Evolutionary conservation across 176 grass and related monocot species (phyloP).

Genomic region (Phyllostachys edulis): DNA sequence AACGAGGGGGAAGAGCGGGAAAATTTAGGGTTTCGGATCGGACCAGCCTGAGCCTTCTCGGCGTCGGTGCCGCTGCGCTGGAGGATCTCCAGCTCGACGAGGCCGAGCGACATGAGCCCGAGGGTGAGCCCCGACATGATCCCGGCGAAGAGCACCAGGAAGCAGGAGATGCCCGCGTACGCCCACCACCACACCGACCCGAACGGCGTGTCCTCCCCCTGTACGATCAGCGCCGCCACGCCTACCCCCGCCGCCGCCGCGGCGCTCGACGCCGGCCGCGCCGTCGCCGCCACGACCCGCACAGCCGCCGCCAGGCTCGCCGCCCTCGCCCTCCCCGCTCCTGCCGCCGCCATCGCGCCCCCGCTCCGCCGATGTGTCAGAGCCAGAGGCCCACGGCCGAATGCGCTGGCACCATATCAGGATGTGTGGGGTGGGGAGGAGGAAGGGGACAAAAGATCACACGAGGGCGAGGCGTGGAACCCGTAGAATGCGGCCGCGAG

Average conservation of each 20-base stretch:
- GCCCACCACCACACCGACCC: conserved; percentile 66
- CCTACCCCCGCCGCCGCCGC: conserved; percentile 34
- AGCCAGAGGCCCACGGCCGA: conserved; percentile 29
- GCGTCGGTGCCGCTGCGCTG: conserved; percentile 83
- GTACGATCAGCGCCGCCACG: conserved; percentile 28
- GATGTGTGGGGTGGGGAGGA: not conserved
- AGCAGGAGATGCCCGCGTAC: conserved; percentile 76
- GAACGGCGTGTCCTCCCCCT: conserved; percentile 74
- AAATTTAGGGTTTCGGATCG: conserved; percentile 29
- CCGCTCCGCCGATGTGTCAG: conserved; percentile 19
- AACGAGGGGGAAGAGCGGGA: not conserved
- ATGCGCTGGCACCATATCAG: conserved; percentile 38
- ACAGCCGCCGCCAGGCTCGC: conserved; percentile 38
- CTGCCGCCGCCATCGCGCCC: conserved; percentile 21
- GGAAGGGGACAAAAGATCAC: conserved; percentile 37
- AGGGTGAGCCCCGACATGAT: conserved; percentile 99
- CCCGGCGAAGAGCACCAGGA: conserved; percentile 95
- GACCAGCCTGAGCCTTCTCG: conserved; percentile 96
- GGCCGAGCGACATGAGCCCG: conserved; percentile 96
- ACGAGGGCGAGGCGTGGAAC: conserved; percentile 5
- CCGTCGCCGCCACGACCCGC: conserved; percentile 44
- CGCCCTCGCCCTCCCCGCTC: conserved; percentile 21
- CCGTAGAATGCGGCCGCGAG: conserved; percentile 24
- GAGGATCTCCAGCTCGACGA: conserved; percentile 98
- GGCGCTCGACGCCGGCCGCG: conserved; percentile 52